Evolutionary conservation across 495 filamentous ascomycete genomes (phyloP).

Genomic region (Aspergillus haitiensis): DNA sequence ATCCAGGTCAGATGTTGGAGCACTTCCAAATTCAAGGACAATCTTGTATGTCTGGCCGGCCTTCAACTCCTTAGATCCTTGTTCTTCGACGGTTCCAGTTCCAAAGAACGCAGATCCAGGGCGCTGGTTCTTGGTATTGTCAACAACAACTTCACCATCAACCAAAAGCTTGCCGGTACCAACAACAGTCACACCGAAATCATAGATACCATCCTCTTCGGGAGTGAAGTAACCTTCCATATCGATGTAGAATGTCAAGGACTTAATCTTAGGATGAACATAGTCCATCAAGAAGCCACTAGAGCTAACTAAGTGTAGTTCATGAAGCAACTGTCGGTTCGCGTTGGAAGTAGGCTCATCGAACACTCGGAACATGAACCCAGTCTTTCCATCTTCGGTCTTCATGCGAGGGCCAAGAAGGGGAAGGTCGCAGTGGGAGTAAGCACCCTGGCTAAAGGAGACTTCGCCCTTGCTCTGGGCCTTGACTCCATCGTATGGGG

Average conservation of each 20-base stretch:
- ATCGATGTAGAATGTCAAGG: slow-evolving; percentile 57
- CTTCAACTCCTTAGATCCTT: slow-evolving; percentile 53
- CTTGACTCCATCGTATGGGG: slow-evolving; percentile 66
- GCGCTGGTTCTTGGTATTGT: slow-evolving; percentile 63
- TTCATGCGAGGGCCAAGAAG: slow-evolving; percentile 52
- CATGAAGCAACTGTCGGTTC: slow-evolving; percentile 53
- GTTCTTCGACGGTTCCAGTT: slow-evolving; percentile 61
- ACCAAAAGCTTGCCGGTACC: slow-evolving; percentile 71
- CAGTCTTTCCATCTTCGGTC: slow-evolving; percentile 48
- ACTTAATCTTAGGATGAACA: slow-evolving; percentile 55
- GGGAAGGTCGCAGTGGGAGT: slow-evolving; percentile 62
- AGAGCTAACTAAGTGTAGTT: slow-evolving; percentile 54
- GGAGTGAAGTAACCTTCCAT: slow-evolving; percentile 61
- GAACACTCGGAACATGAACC: slow-evolving; percentile 61
- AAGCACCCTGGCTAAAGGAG: slow-evolving; percentile 50
- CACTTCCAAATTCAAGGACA: slow-evolving; percentile 63
- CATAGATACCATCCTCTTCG: slow-evolving; percentile 65
- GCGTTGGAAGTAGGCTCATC: slow-evolving; percentile 51
- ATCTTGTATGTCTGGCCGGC: slow-evolving; percentile 62
- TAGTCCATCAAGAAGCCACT: slow-evolving; percentile 64
- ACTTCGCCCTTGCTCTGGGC: slow-evolving; percentile 52
- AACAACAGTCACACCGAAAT: slow-evolving; percentile 73
- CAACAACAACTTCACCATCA: slow-evolving; percentile 67
- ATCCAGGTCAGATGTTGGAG: slow-evolving; percentile 60
- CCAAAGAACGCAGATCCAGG: slow-evolving; percentile 63